Base-by-base conservation (phyloP, 371 early-diverging fungal species). In the Mucor sp. region DNA sequence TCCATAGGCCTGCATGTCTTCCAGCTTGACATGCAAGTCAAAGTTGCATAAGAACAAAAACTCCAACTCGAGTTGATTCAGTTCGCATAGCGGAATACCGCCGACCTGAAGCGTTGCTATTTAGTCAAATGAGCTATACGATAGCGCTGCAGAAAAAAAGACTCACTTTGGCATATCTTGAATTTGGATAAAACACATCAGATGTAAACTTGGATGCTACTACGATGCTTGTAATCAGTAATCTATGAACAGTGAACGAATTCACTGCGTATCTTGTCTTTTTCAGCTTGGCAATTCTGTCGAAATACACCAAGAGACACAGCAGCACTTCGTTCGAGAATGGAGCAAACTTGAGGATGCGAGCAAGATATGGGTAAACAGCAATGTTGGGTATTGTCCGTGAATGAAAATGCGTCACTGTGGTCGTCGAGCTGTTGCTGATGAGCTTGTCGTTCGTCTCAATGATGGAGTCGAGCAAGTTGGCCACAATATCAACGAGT, bases 31-130 rank as follows among this genome's bases (percentile, higher is more conserved):
- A 53, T 91, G 84, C 23, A 97, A 85, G 63, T 93, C 85, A 84
- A 96, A 97, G 60, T 92, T 84, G 48, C 93, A 89, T 68, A 94
- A 79, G 58, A 91, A 92, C 44, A 95, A 80, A 62, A 97, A 90
- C 79, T 96, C 96, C 35, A 96, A 72, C 69, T 97, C 97, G 35
- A 97, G 78, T 64, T 91, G 81, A 76, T 97, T 97, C 66, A 97
- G 79, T 71, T 97, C 97, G 12, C 78, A 75, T 19, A 93, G 70
- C 3, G 93, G 87, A 6, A 97, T 78, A 0, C 97, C 97, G 25
- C 97, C 97, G 17, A 97, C 95, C 86, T 89, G 58, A 1, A 21
- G 4, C 5, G 30, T 33, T 17, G 47, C 19, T 48, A 11, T 23
- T 47, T 6, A 47, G 47, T 17, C 21, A 19, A 47, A 35, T 35